A percentile compares a stretch with the other conserved stretches of the same genome.
Evolutionary conservation across 768 basidiomycete species (phyloP).

Genomic region (Boletus huronensis): DNA sequence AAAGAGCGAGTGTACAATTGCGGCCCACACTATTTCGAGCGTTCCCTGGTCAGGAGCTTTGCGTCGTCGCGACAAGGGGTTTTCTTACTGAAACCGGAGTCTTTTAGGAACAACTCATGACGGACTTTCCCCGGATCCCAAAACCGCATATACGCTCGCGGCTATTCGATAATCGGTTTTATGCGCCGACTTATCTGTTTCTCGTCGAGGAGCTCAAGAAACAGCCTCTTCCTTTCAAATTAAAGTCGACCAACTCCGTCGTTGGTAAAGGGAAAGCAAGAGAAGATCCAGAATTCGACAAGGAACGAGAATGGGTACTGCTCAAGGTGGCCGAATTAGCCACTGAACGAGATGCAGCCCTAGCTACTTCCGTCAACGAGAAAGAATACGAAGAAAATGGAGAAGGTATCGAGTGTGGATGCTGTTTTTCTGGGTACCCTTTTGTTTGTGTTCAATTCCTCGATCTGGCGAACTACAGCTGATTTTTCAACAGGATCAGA

Average conservation of each 20-base stretch:
- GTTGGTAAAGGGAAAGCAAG: slow-evolving; percentile 40
- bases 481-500: slow-evolving; percentile 53
- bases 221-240: slow-evolving; percentile 35
- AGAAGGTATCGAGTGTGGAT: slow-evolving; percentile 80
- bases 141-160: slow-evolving; percentile 49
- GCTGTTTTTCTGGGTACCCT: slow-evolving; percentile 72
- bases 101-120: slow-evolving; percentile 48
- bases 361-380: slow-evolving; percentile 34
- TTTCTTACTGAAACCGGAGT: background rate
- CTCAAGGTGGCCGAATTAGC: slow-evolving; percentile 31
- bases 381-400: slow-evolving; percentile 47
- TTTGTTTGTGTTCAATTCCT: slow-evolving; percentile 49
- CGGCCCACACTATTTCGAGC: slow-evolving; percentile 45
- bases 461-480: background rate
- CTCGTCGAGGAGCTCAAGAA: slow-evolving; percentile 38
- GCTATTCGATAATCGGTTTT: slow-evolving; percentile 43
- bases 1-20: slow-evolving; percentile 42
- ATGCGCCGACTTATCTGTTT: slow-evolving; percentile 61
- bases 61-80: background rate
- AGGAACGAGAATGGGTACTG: slow-evolving; percentile 47
- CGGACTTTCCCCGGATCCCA: slow-evolving; percentile 57
- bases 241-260: slow-evolving; percentile 34
- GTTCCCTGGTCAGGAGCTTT: slow-evolving; percentile 45
- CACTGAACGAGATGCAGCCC: slow-evolving; percentile 24
- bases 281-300: slow-evolving; percentile 43